Evolutionary conservation across 192 early-diverging fungal species (phyloP).

Genomic region (Backusella morwellensis): DNA sequence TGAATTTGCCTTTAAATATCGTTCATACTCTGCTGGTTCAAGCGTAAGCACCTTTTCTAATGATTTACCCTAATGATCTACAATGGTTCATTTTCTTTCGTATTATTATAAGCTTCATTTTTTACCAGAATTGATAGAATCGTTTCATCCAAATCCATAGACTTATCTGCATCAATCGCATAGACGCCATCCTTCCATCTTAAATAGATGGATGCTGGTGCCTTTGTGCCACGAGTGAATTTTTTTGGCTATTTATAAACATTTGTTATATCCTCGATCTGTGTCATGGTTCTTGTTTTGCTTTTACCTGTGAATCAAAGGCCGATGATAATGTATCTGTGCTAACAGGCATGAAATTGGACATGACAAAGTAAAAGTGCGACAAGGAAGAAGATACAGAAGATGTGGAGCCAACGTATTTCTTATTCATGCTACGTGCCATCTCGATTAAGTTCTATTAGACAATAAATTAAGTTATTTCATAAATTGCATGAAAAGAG

Average conservation of each 20-base stretch:
- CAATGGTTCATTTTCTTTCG: not conserved
- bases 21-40: constrained; percentile 62
- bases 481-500: not conserved
- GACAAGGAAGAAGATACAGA: constrained; percentile 76
- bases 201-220: constrained; percentile 70
- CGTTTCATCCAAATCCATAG: constrained; percentile 63
- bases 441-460: constrained; percentile 42
- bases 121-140: constrained; percentile 70
- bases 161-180: constrained; percentile 84
- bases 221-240: constrained; percentile 64
- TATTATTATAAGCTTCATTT: not conserved
- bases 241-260: constrained; percentile 34
- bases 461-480: not conserved
- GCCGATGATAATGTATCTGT: constrained; percentile 56
- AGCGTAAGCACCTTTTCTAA: constrained; percentile 85
- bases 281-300: constrained; percentile 20
- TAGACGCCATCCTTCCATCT: constrained; percentile 72
- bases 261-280: too few relatives aligned
- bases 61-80: constrained; percentile 65
- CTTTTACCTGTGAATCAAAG: constrained; percentile 53
- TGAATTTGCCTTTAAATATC: constrained; percentile 61
- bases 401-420: constrained; percentile 87
- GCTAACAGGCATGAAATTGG: constrained; percentile 61
- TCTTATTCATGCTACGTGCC: constrained; percentile 45
- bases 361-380: constrained; percentile 74